Evolutionary conservation across 2,329 filamentous ascomycete genomes (phyloP), one percentile per base, ranked within the genome.

Genomic region (Penicillium sp.): DNA sequence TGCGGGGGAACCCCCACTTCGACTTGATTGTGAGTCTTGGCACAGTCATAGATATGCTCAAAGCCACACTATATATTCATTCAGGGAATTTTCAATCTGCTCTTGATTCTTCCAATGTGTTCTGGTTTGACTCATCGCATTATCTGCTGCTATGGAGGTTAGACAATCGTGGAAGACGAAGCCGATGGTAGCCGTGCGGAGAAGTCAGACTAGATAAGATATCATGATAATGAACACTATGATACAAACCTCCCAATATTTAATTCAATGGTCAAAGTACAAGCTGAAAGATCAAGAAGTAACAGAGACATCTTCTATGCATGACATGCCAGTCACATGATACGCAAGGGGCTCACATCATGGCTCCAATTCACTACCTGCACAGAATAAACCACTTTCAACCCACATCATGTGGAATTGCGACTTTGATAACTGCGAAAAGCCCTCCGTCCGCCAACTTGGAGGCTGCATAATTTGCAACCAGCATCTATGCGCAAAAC

Each of bases 401-500:
- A 26, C 22, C 48, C n/a, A 13, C 68, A 55, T 14, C 21, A 62
- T 76, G 59, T 76, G 72, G 73, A 41, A 5, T 3, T 77, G 73
- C 61, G 71, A 74, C 62, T 64, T 70, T 54, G 56, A 67, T 24
- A 48, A 52, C 52, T 77, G 74, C 58, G 31, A 59, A 41, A 71
- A 64, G 37, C 51, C 73, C 21, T 69, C 70, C 53, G 72, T 77
- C 48, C 75, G 75, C 43, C 70, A 43, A 47, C 55, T 68, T 29
- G 75, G 75, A 14, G 70, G 74, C 47, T 79, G 75, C 33, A 53
- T 74, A 10, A 66, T 79, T n/a, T 79, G 76, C 59, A 22, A 63
- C 41, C 72, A 69, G 19, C 75, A 77, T 67, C 61, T 78, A 50
- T 78, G 75, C 55, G 58, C 65, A 56, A 58, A 59, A 27, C 75